Evolutionary conservation across 2,329 filamentous ascomycete genomes (phyloP).

Genomic region (Diaporthe australafricana): DNA sequence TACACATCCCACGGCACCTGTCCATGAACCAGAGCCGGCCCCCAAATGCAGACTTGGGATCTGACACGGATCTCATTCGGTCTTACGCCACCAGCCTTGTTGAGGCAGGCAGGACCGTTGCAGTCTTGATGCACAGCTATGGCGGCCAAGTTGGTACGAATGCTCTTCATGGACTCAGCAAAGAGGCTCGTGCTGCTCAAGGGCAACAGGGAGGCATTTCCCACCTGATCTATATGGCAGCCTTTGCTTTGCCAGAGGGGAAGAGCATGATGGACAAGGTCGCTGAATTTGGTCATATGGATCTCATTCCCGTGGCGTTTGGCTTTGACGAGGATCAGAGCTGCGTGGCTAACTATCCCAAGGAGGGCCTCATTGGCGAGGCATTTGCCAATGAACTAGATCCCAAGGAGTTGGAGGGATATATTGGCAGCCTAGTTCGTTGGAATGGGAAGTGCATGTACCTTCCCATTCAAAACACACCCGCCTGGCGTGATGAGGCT

Average conservation of each 20-base stretch:
- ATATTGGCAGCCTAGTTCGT: not conserved
- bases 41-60: slow-evolving; percentile 40
- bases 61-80: slow-evolving; percentile 40
- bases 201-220: slow-evolving; percentile 41
- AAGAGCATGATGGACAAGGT: slow-evolving; percentile 24
- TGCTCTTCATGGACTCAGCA: slow-evolving; percentile 40
- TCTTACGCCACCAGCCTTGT: slow-evolving; percentile 40
- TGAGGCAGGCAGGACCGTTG: slow-evolving; percentile 38
- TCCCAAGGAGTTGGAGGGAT: not conserved
- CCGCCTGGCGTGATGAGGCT: slow-evolving; percentile 24
- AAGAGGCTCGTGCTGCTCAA: slow-evolving; percentile 31
- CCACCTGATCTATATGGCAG: slow-evolving; percentile 42
- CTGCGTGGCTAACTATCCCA: slow-evolving; percentile 6
- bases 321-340: slow-evolving; percentile 20
- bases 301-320: slow-evolving; percentile 1
- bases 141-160: slow-evolving; percentile 45
- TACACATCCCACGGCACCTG: slow-evolving; percentile 39
- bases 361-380: slow-evolving; percentile 1
- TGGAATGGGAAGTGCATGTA: slow-evolving; percentile 25
- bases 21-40: slow-evolving; percentile 40
- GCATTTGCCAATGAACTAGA: not conserved
- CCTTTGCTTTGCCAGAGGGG: slow-evolving; percentile 24
- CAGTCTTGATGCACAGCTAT: slow-evolving; percentile 44
- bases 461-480: not conserved
- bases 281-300: slow-evolving; percentile 12